Conservation (phyloP, 2,329 filamentous ascomycete species). For the Colletotrichum camelliae region DNA sequence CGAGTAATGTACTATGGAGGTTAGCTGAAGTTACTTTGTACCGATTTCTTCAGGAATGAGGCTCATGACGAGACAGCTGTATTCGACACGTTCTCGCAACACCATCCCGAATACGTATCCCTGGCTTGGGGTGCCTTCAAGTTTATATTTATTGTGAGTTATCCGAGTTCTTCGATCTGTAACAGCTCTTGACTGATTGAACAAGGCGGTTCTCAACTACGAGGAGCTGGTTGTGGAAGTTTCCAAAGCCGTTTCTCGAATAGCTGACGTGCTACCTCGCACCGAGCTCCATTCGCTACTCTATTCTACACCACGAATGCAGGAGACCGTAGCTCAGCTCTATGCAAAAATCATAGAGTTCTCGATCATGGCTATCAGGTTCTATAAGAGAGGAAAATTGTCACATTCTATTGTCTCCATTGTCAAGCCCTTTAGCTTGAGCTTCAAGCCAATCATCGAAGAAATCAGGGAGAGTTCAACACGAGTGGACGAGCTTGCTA, state of each 20-base stretch:
- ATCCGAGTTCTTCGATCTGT: too few relatives aligned
- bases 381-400: background rate
- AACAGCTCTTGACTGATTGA: rapidly evolving
- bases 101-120: background rate
- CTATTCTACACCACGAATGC: background rate
- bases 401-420: background rate
- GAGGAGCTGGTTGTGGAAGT: background rate
- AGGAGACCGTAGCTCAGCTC: background rate
- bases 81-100: background rate
- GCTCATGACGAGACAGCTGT: rapidly evolving
- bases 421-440: background rate
- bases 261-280: background rate
- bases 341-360: background rate
- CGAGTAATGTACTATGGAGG: background rate
- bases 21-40: rapidly evolving
- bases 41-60: rapidly evolving
- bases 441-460: background rate
- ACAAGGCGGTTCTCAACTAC: background rate
- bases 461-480: background rate
- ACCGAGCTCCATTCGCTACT: background rate
- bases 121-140: background rate
- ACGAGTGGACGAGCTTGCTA: background rate
- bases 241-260: background rate
- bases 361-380: background rate
- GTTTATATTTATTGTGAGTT: background rate